Conservation (phyloP, 768 basidiomycete genomes). For the Amanita pallidorosea region DNA sequence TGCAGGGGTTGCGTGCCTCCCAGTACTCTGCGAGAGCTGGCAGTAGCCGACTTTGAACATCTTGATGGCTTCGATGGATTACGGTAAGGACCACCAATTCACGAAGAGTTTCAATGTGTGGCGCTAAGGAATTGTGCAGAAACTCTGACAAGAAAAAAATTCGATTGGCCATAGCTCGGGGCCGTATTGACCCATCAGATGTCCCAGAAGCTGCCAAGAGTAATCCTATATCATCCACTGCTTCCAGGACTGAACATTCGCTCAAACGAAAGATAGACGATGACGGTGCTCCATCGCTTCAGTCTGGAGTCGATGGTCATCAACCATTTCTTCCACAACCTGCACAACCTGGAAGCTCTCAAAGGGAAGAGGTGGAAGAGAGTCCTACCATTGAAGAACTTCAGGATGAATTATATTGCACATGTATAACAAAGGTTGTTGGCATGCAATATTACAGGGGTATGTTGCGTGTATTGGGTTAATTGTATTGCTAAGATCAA, state of each 20-base stretch:
- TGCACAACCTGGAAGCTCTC: slow-evolving; percentile 5
- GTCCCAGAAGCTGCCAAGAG: slow-evolving; percentile 35
- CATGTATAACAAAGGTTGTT: slow-evolving; percentile 52
- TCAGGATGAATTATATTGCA: slow-evolving; percentile 60
- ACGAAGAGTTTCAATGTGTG: neutral
- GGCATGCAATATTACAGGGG: slow-evolving; percentile 80
- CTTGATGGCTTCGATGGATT: slow-evolving; percentile 43
- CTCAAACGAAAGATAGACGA: slow-evolving; percentile 1
- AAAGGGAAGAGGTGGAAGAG: slow-evolving; percentile 31
- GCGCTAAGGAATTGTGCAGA: slow-evolving; percentile 19
- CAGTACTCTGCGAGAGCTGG: slow-evolving; percentile 40
- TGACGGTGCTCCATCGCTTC: slow-evolving; percentile 2
- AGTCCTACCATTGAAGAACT: slow-evolving; percentile 33
- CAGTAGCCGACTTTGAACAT: slow-evolving; percentile 25
- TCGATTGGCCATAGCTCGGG: slow-evolving; percentile 40
- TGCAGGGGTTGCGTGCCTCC: slow-evolving; percentile 65
- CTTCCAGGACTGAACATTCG: neutral
- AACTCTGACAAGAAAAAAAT: slow-evolving; percentile 55
- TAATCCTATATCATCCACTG: neutral
- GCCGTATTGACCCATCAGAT: slow-evolving; percentile 47
- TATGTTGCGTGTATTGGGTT: slow-evolving; percentile 12
- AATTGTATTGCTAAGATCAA: slow-evolving; percentile 6
- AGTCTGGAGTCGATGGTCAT: neutral
- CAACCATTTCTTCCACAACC: neutral
- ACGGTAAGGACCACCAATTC: slow-evolving; percentile 24